These are phyloP conservation scores for Choiromyces venosus DNA, from an alignment of 495 filamentous ascomycete species.

Conservation along the genomic window DNA sequence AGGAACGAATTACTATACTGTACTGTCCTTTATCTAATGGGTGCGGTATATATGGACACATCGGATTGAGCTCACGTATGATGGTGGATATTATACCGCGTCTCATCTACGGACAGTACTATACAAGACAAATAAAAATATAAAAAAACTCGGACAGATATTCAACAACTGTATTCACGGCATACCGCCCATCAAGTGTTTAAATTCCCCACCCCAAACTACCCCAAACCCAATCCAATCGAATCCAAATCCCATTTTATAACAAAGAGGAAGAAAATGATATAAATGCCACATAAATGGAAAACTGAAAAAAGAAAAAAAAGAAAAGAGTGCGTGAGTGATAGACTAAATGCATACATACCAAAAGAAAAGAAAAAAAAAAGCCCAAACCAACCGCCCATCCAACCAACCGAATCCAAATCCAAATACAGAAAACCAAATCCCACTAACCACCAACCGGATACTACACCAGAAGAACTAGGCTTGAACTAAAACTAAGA, in stretches of 20 bases:
- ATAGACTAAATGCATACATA: conserved; percentile 11
- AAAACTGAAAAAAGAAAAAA: background rate
- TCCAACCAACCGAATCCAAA: too few species aligned
- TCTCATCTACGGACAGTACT: background rate
- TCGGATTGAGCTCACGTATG: background rate
- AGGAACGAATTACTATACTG: too few species aligned
- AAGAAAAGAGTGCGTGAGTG: background rate
- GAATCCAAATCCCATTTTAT: background rate
- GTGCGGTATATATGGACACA: too few species aligned
- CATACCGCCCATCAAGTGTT: background rate
- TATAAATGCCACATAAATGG: background rate
- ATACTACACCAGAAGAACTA: background rate
- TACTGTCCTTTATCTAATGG: too few species aligned
- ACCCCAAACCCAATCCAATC: background rate
- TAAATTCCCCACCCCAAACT: background rate
- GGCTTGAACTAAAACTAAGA: background rate
- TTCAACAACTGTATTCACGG: background rate
- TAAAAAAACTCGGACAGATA: background rate
- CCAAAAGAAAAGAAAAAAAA: conserved; percentile 13
- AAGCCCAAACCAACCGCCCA: background rate
- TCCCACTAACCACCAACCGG: background rate
- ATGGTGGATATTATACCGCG: background rate
- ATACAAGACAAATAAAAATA: background rate
- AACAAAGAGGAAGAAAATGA: background rate
- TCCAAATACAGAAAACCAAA: background rate